These are phyloP conservation scores for Coccinonectria pachysandricola DNA, from an alignment of 2,329 filamentous ascomycete species.

Conservation along the genomic window DNA sequence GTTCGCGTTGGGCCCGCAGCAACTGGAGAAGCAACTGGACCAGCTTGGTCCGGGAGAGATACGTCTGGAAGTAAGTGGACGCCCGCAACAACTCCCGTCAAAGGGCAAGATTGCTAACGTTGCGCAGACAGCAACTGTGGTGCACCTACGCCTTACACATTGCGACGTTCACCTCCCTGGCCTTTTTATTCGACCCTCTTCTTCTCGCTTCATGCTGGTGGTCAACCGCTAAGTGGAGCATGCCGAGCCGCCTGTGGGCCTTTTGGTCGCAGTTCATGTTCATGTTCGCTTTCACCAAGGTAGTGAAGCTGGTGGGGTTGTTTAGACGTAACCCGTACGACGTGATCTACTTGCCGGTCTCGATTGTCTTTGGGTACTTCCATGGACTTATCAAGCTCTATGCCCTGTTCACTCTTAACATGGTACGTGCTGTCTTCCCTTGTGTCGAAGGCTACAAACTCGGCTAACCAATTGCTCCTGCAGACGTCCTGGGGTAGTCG, in stretches of 20 bases:
- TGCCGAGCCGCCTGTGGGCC: constrained; percentile 38
- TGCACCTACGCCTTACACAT: constrained; percentile 88
- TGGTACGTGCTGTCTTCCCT: constrained; percentile 48
- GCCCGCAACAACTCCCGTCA: constrained; percentile 2
- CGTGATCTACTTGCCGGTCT: constrained; percentile 69
- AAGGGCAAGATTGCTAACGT: constrained; percentile 8
- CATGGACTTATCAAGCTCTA: constrained; percentile 90
- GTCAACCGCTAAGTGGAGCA: constrained; percentile 53
- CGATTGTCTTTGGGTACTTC: constrained; percentile 83
- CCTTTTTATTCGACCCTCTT: constrained; percentile 66
- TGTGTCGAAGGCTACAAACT: neutral
- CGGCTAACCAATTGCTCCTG: constrained; percentile 7
- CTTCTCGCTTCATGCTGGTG: constrained; percentile 60
- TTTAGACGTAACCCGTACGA: constrained; percentile 79
- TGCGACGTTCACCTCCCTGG: constrained; percentile 84
- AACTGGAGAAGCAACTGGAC: constrained; percentile 97
- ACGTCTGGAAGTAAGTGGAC: constrained; percentile 75
- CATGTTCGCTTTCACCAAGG: constrained; percentile 77
- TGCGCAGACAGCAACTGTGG: constrained; percentile 73
- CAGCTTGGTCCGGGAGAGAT: constrained; percentile 71
- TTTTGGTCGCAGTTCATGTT: constrained; percentile 57
- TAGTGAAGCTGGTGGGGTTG: constrained; percentile 80
- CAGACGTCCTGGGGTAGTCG: constrained; percentile 95
- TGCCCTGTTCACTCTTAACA: constrained; percentile 69
- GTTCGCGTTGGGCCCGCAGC: constrained; percentile 87